Conservation (phyloP, 257 asterid species). For the Ajuga chamaepitys region DNA sequence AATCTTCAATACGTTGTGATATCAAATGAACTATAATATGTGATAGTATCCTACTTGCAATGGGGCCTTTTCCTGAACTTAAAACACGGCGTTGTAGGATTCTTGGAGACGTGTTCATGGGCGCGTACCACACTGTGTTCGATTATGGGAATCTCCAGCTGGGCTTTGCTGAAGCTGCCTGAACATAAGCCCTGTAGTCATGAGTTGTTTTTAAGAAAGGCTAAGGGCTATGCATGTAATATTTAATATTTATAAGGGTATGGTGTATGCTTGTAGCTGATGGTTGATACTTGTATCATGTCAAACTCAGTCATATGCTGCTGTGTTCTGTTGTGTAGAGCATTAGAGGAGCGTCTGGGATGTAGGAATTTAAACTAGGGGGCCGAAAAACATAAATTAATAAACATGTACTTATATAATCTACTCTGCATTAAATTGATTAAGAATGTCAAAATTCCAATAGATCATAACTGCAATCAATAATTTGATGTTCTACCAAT, state of each 20-base stretch:
- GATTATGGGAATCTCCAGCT: constrained; percentile 75
- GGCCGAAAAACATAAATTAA: too few relatives aligned
- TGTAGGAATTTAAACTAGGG: too few relatives aligned
- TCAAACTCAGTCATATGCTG: neutral
- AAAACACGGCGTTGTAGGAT: constrained; percentile 44
- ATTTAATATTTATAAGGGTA: neutral
- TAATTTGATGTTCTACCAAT: too few relatives aligned
- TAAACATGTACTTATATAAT: too few relatives aligned
- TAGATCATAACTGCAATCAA: too few relatives aligned
- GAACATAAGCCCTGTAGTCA: constrained; percentile 14
- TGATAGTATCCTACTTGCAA: neutral
- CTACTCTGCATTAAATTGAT: too few relatives aligned
- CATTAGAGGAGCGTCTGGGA: too few relatives aligned
- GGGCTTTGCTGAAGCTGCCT: constrained; percentile 88
- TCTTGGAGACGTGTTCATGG: constrained; percentile 97
- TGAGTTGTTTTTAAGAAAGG: constrained; percentile 5
- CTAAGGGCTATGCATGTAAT: constrained; percentile 3
- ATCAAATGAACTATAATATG: neutral
- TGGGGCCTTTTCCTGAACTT: neutral
- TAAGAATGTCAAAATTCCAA: too few relatives aligned
- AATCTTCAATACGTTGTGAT: neutral
- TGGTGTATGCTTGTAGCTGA: neutral
- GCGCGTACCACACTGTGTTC: constrained; percentile 84
- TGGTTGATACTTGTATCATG: neutral
- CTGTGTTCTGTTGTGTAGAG: neutral